phyloP scores from a whole-genome alignment of 2,329 filamentous ascomycete genomes.

The Coniochaeta sp. region DNA sequence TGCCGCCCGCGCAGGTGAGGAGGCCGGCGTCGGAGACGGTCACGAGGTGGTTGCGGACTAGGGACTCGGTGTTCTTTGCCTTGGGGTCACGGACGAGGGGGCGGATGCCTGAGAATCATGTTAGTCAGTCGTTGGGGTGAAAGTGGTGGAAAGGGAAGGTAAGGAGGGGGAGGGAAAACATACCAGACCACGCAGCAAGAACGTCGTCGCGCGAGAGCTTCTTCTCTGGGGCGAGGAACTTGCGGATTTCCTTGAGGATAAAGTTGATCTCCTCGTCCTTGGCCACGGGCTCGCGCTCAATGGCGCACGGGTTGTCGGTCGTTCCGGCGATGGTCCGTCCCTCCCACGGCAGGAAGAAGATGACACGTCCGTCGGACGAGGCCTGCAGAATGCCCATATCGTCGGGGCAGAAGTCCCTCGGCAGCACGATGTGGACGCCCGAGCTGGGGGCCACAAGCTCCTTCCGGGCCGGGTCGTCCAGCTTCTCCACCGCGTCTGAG shows the following conservation, averaged over 20 bases:
- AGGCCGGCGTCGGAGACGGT: slow-evolving; percentile 73
- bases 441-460: slow-evolving; percentile 82
- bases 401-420: slow-evolving; percentile 77
- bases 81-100: slow-evolving; percentile 83
- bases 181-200: slow-evolving; percentile 82
- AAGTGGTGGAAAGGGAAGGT: neutral
- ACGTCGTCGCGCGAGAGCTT: slow-evolving; percentile 79
- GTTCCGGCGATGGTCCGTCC: slow-evolving; percentile 88
- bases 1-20: slow-evolving; percentile 79
- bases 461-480: slow-evolving; percentile 65
- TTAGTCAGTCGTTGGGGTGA: slow-evolving; percentile 9
- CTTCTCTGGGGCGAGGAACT: slow-evolving; percentile 78
- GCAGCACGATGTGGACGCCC: slow-evolving; percentile 79
- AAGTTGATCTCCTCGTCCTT: slow-evolving; percentile 81
- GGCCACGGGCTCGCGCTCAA: slow-evolving; percentile 67
- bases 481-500: slow-evolving; percentile 76
- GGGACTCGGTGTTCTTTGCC: slow-evolving; percentile 76
- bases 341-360: slow-evolving; percentile 92
- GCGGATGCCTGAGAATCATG: slow-evolving; percentile 39
- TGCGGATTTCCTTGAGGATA: slow-evolving; percentile 77
- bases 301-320: slow-evolving; percentile 69
- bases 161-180: slow-evolving; percentile 8
- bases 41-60: slow-evolving; percentile 81
- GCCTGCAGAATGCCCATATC: slow-evolving; percentile 88
- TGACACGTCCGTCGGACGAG: slow-evolving; percentile 82